Evolutionary conservation across 805 yeast species (phyloP), one percentile per base, ranked within the genome.

Genomic region (Barnettozyma populi): DNA sequence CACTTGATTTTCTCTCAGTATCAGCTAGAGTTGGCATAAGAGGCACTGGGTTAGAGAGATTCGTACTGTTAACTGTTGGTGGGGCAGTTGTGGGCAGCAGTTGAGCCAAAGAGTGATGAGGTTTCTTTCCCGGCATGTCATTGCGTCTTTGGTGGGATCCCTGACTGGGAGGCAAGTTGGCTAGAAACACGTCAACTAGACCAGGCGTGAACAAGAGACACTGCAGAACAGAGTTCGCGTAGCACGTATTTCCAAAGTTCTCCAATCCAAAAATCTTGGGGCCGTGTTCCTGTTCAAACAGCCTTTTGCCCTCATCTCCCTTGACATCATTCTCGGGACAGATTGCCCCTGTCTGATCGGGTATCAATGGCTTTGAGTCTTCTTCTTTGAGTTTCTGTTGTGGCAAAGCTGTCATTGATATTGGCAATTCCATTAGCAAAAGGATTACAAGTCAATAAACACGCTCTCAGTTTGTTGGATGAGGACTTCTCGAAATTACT

Each of bases 181-280:
- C 2, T 5, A 37, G 40, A 11, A 37, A 21, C 18, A 19, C 27
- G 16, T 37, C 40, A 37, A 37, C 40, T 11, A 86, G 61, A 45
- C 72, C 73, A 16, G 71, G 65, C 41, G 97, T 76, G 59, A 94
- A 89, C 25, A 75, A 76, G 23, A 92, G 74, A 55, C 95, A 88
- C 64, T 94, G 99, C 21, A 94, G 68, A 27, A 94, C 86, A 9
- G 97, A 88, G 58, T 94, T 94, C 66, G 96, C 87, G 69, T 92
- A 92, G 68, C 98, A 94, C 0, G 97, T 90, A 63, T 90, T 84
- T 2, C 95, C 96, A 58, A 85, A 86, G 61, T 86, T 86, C 61
- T 86, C 94, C 76, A 84, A 79, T 1, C 95, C 95, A 63, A 78
- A 86, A 20, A 86, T 75, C 62, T 84, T 86, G 51, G 37, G 7